Percentiles rank a stretch among this genome's conserved stretches.
These are phyloP conservation scores for Abrus precatorius DNA, from an alignment of 306 rosid genomes.

Conservation along the genomic window DNA sequence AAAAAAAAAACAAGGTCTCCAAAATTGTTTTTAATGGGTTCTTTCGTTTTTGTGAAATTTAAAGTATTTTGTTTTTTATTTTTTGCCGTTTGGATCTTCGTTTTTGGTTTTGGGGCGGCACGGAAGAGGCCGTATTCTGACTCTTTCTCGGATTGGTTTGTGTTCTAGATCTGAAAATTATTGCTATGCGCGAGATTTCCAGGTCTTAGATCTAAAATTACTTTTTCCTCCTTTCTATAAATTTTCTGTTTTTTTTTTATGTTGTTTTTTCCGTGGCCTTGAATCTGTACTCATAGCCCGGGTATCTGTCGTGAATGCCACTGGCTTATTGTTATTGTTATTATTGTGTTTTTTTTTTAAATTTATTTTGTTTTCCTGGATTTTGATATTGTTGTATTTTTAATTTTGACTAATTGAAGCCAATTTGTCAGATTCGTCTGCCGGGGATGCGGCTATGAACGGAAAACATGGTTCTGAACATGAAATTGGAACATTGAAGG, in stretches of 20 bases:
- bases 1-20: background rate
- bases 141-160: background rate
- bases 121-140: too few species aligned
- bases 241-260: background rate
- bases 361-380: too few species aligned
- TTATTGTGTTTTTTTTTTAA: background rate
- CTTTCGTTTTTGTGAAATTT: background rate
- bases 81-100: background rate
- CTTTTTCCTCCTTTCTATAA: background rate
- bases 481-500: conserved; percentile 61
- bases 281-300: conserved; percentile 1
- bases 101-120: background rate
- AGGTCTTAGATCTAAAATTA: background rate
- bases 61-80: background rate
- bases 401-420: background rate
- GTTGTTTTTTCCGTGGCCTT: conserved; percentile 27
- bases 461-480: conserved; percentile 45
- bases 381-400: background rate
- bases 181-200: conserved; percentile 3
- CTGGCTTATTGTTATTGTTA: background rate
- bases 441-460: conserved; percentile 39
- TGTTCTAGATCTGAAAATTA: background rate
- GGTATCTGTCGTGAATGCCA: conserved; percentile 18
- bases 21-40: background rate
- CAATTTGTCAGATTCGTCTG: conserved; percentile 53